phyloP scores from a whole-genome alignment of 2,329 filamentous ascomycete species.

The Hymenoscyphus repandus region DNA sequence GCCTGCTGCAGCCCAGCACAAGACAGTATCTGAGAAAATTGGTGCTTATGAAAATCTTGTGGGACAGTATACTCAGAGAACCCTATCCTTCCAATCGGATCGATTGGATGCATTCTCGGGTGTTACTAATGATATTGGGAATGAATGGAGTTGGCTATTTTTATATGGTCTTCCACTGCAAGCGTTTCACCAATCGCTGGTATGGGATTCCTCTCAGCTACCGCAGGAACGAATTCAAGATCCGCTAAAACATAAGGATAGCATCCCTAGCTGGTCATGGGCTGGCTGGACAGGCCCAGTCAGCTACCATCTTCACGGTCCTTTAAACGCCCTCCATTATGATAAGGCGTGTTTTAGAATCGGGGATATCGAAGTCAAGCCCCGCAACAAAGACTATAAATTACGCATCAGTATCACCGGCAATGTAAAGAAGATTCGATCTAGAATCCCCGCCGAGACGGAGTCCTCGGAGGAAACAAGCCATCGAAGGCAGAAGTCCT shows the following conservation, averaged over 20 bases:
- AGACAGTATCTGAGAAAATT: background rate
- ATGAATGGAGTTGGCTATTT: background rate
- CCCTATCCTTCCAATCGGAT: background rate
- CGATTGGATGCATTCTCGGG: background rate
- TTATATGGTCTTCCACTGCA: background rate
- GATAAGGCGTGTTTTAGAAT: no score
- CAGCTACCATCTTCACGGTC: background rate
- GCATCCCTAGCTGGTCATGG: constrained; percentile 1
- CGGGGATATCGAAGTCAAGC: background rate
- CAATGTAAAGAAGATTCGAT: background rate
- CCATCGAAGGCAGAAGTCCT: background rate
- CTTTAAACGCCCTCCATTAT: background rate
- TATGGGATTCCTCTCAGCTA: background rate
- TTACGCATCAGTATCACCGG: no score
- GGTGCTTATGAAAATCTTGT: background rate
- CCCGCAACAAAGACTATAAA: background rate
- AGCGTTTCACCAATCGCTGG: background rate
- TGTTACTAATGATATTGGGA: background rate
- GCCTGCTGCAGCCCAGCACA: background rate
- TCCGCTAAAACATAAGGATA: background rate
- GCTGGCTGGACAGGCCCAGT: background rate
- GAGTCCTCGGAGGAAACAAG: background rate
- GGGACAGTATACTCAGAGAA: background rate
- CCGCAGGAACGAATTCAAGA: background rate
- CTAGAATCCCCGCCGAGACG: background rate